Conservation (phyloP, 73 alveolate genomes). For the Paramecium tetraurelia region DNA sequence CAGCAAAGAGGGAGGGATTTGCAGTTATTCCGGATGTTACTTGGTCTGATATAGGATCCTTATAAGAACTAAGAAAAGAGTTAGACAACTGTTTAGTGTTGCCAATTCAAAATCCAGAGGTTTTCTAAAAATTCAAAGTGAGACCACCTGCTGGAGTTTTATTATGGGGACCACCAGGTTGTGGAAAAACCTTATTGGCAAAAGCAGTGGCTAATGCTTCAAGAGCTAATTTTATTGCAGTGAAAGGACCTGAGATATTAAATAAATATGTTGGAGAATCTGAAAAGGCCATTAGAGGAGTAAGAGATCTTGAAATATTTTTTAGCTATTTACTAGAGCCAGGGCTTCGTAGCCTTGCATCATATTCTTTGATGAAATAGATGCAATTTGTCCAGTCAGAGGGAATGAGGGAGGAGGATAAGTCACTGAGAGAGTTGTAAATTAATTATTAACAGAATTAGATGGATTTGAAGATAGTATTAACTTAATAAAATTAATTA, state of each 20-base stretch:
- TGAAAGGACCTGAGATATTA: conserved; percentile 99
- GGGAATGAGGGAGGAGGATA: conserved; percentile 76
- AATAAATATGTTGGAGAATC: conserved; percentile 99
- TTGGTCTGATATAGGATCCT: conserved; percentile 99
- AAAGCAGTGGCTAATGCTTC: conserved; percentile 99
- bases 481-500: background rate
- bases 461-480: conserved; percentile 96
- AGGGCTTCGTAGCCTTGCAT: conserved; percentile 98
- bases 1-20: conserved; percentile 99
- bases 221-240: conserved; percentile 98
- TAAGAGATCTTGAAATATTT: background rate
- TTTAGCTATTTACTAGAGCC: conserved; percentile 91
- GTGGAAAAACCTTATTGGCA: conserved; percentile 97
- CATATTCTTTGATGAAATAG: conserved; percentile 99
- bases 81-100: conserved; percentile 84
- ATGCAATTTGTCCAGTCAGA: conserved; percentile 98
- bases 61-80: conserved; percentile 82
- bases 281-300: conserved; percentile 96
- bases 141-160: conserved; percentile 96
- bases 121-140: conserved; percentile 85
- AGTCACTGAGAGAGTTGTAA: conserved; percentile 97
- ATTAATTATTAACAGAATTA: conserved; percentile 98
- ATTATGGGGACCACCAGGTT: conserved; percentile 99
- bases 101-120: conserved; percentile 90
- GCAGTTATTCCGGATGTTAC: conserved; percentile 98